Evolutionary conservation across 1,284 basidiomycete genomes (phyloP).

Genomic region (Phylloboletellus chloephorus): DNA sequence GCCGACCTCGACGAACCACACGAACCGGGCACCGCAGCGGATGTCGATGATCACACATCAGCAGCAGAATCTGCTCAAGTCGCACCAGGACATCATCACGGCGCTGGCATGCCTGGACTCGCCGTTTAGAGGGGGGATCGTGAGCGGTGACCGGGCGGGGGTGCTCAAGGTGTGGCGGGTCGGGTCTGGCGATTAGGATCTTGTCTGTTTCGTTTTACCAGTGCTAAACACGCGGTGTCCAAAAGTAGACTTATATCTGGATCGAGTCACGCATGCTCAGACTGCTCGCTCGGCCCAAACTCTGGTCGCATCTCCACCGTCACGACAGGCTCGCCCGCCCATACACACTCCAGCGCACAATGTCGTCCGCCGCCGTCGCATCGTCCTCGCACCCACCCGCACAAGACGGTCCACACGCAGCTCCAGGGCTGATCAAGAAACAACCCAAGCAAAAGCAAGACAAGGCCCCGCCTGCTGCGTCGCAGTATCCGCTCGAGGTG

Average conservation of each 20-base stretch:
- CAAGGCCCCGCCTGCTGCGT: slow-evolving; percentile 37
- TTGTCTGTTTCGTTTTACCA: slow-evolving; percentile 1
- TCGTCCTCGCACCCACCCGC: slow-evolving; percentile 37
- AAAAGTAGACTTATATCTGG: slow-evolving; percentile 20
- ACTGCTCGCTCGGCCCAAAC: slow-evolving; percentile 21
- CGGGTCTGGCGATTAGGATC: slow-evolving; percentile 41
- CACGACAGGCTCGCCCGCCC: not conserved
- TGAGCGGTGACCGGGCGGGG: slow-evolving; percentile 80
- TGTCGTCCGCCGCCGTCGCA: slow-evolving; percentile 31
- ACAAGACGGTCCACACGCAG: slow-evolving; percentile 29
- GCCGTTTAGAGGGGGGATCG: slow-evolving; percentile 80
- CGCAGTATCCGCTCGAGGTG: slow-evolving; percentile 61
- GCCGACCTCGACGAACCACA: slow-evolving; percentile 41
- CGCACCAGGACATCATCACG: slow-evolving; percentile 82
- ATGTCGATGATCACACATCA: slow-evolving; percentile 73
- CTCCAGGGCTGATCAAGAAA: slow-evolving; percentile 35
- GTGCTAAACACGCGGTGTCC: slow-evolving; percentile 21
- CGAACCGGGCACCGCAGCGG: slow-evolving; percentile 64
- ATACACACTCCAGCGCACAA: slow-evolving; percentile 11
- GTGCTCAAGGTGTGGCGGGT: slow-evolving; percentile 80
- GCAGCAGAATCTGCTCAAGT: slow-evolving; percentile 71
- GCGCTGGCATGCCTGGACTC: slow-evolving; percentile 77
- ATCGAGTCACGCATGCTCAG: slow-evolving; percentile 27
- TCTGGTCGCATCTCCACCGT: slow-evolving; percentile 12
- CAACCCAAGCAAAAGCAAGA: slow-evolving; percentile 47